Evolutionary conservation across 768 basidiomycete genomes (phyloP), one percentile per base, ranked within the genome.

Genomic region (Clathrus columnatus): DNA sequence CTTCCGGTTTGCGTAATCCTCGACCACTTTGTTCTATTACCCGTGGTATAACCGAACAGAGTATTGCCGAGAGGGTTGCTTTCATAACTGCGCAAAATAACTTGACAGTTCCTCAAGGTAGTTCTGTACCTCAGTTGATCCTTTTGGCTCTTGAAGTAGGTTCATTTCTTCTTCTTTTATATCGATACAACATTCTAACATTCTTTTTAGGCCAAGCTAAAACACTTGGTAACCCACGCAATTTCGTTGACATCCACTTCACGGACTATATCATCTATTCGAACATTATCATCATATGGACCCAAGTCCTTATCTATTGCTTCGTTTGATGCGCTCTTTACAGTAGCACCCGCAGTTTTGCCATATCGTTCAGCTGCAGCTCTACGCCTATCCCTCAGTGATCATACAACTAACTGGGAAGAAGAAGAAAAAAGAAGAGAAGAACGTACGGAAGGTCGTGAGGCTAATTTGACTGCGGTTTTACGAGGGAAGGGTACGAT

Each of bases 81-180:
- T 79, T 91, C 29, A 85, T 89, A 58, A 87, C 82, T 41, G 84
- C 86, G 1, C 88, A 91, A 62, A 82, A 89, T 61, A 83, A 83
- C 61, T 68, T 90, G 1, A 72, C 72, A 2, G 67, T 75, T 17
- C 86, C 88, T 0, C 73, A 79, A 4, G 36, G 36, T 11, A 81
- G 81, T 47, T 68, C 73, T 6, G 88, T 87, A 6, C 74, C 86
- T 11, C 73, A 81, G 2, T 72, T 91, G 2, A 78, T 90, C 75
- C 81, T 82, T 67, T 76, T 88, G 48, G 88, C 88, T 1, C 85
- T 83, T 62, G 87, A 91, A 74, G 87, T 86, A 57, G 8, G 71
- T 65, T 7, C 14, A 10, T n/a, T 32, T 29, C n/a, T 20, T 26
- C 48, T 50, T 11, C 27, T 11, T 18, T 27, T 5, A 11, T 23